A percentile compares a stretch with the other conserved stretches of the same genome.
phyloP scores from a whole-genome alignment of 1,284 basidiomycete genomes.

The Moesziomyces parantarcticus region DNA sequence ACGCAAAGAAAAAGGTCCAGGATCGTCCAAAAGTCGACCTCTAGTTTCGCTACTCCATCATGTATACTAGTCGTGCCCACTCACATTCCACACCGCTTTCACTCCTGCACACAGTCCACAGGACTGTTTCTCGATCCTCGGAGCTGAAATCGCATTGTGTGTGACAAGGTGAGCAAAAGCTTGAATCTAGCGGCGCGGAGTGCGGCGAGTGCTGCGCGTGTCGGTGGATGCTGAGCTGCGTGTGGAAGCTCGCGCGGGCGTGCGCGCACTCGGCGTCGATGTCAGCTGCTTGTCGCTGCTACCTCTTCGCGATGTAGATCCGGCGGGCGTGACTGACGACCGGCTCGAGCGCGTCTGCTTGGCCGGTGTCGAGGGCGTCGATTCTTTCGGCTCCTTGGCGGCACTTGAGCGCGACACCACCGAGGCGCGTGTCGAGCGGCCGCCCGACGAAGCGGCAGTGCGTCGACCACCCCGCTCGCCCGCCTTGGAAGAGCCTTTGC shows the following conservation, averaged over 20 bases:
- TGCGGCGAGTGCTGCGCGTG: conserved; percentile 31
- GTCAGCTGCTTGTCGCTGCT: conserved; percentile 31
- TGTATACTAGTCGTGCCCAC: conserved; percentile 9
- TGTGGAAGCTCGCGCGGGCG: conserved; percentile 27
- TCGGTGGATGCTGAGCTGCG: conserved; percentile 35
- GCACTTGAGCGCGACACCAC: conserved; percentile 42
- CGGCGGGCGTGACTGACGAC: conserved; percentile 18
- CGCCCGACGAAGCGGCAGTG: conserved; percentile 3
- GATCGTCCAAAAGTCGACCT: conserved; percentile 39
- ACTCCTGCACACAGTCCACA: not conserved
- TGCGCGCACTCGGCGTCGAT: conserved; percentile 25
- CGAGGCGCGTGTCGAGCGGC: conserved; percentile 31
- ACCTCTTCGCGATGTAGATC: conserved; percentile 20
- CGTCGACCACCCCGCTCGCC: conserved; percentile 9
- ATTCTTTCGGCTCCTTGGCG: conserved; percentile 23
- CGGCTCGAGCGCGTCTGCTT: conserved; percentile 39
- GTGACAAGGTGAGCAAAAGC: not conserved
- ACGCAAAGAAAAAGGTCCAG: conserved; percentile 77
- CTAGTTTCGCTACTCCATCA: not conserved
- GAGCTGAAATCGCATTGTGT: not conserved
- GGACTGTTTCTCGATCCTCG: not conserved
- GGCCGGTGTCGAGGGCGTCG: conserved; percentile 25
- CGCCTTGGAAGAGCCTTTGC: conserved; percentile 14
- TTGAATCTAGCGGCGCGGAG: conserved; percentile 34
- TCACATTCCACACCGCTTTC: not conserved